phyloP scores from a whole-genome alignment of 2,329 filamentous ascomycete genomes.

The Sporothrix pseudoabietina region DNA sequence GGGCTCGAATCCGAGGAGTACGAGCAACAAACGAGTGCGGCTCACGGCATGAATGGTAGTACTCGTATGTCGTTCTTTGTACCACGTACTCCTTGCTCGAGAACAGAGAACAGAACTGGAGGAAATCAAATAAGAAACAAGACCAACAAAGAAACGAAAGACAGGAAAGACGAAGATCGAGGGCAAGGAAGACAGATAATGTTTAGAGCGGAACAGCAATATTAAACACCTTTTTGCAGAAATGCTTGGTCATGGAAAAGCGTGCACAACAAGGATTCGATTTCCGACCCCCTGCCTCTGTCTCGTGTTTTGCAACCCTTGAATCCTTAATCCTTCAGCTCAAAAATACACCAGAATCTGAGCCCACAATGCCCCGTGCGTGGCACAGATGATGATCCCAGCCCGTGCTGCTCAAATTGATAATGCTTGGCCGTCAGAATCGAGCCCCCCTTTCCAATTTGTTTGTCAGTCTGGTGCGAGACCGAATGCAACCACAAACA shows the following conservation, averaged over 20 bases:
- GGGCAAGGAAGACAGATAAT: background rate
- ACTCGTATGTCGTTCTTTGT: background rate
- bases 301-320: constrained; percentile 9
- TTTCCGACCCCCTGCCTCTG: background rate
- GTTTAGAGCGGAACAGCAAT: background rate
- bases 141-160: background rate
- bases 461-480: background rate
- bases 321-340: constrained; percentile 5
- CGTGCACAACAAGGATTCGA: background rate
- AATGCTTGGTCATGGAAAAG: background rate
- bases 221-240: background rate
- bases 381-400: background rate
- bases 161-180: background rate
- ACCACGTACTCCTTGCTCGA: background rate
- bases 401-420: background rate
- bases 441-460: background rate
- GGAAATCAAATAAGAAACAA: background rate
- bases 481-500: constrained; percentile 8
- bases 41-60: background rate
- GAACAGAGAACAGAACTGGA: background rate
- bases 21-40: background rate
- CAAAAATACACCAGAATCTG: background rate
- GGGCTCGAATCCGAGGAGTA: constrained; percentile 10
- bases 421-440: background rate
- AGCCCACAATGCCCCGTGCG: background rate